phyloP scores from a whole-genome alignment of 106 monocot genomes.

The Allium cepa region DNA sequence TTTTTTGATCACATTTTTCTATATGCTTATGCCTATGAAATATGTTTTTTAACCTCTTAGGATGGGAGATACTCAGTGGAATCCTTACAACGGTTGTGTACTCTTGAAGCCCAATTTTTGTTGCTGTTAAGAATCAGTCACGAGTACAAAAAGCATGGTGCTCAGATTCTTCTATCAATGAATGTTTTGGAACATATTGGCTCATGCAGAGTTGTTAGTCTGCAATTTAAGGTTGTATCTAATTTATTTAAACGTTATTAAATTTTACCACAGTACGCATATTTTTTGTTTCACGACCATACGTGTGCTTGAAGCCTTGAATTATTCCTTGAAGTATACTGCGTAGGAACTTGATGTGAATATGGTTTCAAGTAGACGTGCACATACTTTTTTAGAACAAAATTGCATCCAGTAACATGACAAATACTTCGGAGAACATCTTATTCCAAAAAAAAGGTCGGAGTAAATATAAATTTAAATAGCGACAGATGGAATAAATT shows the following conservation, averaged over 20 bases:
- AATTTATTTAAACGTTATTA: not conserved
- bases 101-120: constrained; percentile 67
- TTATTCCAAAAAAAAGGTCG: too few species aligned
- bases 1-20: not conserved
- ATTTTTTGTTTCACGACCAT: too few species aligned
- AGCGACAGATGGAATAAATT: too few species aligned
- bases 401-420: too few species aligned
- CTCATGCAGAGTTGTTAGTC: constrained; percentile 39
- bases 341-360: too few species aligned
- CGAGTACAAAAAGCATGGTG: constrained; percentile 64
- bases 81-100: constrained; percentile 59
- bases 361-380: too few species aligned
- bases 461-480: too few species aligned
- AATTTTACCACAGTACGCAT: too few species aligned
- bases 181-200: constrained; percentile 68
- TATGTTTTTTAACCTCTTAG: constrained; percentile 21
- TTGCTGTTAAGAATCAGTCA: constrained; percentile 77
- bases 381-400: too few species aligned
- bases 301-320: too few species aligned
- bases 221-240: constrained; percentile 47
- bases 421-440: too few species aligned
- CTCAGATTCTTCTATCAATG: constrained; percentile 86
- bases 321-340: too few species aligned
- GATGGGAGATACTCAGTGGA: constrained; percentile 49
- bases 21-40: not conserved